Percentiles rank a stretch among this genome's conserved stretches.
Evolutionary conservation across 2,329 filamentous ascomycete genomes (phyloP).

Genomic region (Diaporthe amygdali): DNA sequence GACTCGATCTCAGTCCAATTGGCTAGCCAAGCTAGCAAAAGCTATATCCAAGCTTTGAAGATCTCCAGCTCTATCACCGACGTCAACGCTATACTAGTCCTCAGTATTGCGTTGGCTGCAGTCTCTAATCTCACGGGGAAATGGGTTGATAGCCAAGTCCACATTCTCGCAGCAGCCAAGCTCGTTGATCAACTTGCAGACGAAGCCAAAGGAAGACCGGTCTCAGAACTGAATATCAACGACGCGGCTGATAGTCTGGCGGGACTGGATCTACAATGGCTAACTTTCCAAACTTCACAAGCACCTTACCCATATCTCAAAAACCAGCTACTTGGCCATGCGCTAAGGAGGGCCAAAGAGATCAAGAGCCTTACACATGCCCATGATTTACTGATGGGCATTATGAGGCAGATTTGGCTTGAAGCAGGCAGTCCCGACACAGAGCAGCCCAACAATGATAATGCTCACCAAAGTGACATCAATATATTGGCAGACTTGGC

Average conservation of each 20-base stretch:
- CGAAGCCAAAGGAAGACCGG: not conserved
- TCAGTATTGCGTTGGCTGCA: slow-evolving; percentile 39
- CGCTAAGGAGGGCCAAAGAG: not conserved
- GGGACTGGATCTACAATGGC: slow-evolving; percentile 39
- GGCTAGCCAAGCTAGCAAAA: slow-evolving; percentile 30
- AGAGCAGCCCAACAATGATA: not conserved
- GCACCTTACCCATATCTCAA: slow-evolving; percentile 36
- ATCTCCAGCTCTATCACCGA: slow-evolving; percentile 34
- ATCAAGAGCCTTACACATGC: slow-evolving; percentile 24
- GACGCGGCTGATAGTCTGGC: slow-evolving; percentile 31
- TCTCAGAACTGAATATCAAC: slow-evolving; percentile 23
- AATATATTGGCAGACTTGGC: not conserved
- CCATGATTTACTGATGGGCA: slow-evolving; percentile 22
- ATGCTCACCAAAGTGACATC: not conserved
- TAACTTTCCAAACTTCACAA: slow-evolving; percentile 38
- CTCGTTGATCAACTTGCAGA: slow-evolving; percentile 29
- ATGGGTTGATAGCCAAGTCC: slow-evolving; percentile 37
- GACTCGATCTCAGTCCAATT: slow-evolving; percentile 25
- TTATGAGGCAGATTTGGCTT: slow-evolving; percentile 26
- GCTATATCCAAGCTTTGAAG: slow-evolving; percentile 36
- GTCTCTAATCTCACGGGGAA: slow-evolving; percentile 37
- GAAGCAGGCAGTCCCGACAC: not conserved
- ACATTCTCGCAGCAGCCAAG: slow-evolving; percentile 36
- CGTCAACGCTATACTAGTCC: slow-evolving; percentile 32
- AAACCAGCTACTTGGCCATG: not conserved